Conservation (phyloP, 1,284 basidiomycete genomes). For the Cryptococcus sp. region DNA sequence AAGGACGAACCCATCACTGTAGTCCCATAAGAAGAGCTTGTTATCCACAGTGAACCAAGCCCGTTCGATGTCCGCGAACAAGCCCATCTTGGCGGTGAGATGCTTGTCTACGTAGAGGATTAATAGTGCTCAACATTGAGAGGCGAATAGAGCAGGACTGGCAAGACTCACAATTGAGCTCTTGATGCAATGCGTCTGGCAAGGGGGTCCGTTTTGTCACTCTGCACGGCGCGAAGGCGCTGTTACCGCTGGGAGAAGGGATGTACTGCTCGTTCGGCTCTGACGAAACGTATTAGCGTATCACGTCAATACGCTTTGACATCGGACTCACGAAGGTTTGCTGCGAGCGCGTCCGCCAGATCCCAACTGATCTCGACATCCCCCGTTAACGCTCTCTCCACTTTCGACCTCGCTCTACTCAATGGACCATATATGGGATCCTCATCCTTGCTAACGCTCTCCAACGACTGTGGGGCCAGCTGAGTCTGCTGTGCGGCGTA, state of each 20-base stretch:
- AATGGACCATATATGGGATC: slow-evolving; percentile 47
- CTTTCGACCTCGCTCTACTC: slow-evolving; percentile 37
- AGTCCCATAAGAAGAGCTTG: slow-evolving; percentile 96
- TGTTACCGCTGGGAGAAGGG: slow-evolving; percentile 8
- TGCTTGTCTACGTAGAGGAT: slow-evolving; percentile 33
- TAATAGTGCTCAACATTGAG: background rate
- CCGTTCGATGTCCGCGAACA: slow-evolving; percentile 89
- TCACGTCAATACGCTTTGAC: background rate
- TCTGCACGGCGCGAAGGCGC: slow-evolving; percentile 14
- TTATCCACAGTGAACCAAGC: slow-evolving; percentile 97
- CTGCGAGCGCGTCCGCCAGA: slow-evolving; percentile 25
- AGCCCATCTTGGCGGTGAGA: slow-evolving; percentile 65
- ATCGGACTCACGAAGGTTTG: too few relatives aligned
- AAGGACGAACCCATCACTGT: slow-evolving; percentile 74
- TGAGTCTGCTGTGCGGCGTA: slow-evolving; percentile 13
- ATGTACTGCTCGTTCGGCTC: slow-evolving; percentile 8
- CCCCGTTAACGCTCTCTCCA: slow-evolving; percentile 36
- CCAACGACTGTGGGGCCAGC: slow-evolving; percentile 35
- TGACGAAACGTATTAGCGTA: background rate
- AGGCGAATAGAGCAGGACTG: too few relatives aligned
- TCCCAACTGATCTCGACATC: slow-evolving; percentile 48
- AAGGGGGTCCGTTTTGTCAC: slow-evolving; percentile 36
- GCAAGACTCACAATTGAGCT: slow-evolving; percentile 39
- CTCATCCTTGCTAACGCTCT: slow-evolving; percentile 41
- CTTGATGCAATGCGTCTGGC: slow-evolving; percentile 48